phyloP scores from a whole-genome alignment of 148 eudicot species.

The Oxyria digyna region DNA sequence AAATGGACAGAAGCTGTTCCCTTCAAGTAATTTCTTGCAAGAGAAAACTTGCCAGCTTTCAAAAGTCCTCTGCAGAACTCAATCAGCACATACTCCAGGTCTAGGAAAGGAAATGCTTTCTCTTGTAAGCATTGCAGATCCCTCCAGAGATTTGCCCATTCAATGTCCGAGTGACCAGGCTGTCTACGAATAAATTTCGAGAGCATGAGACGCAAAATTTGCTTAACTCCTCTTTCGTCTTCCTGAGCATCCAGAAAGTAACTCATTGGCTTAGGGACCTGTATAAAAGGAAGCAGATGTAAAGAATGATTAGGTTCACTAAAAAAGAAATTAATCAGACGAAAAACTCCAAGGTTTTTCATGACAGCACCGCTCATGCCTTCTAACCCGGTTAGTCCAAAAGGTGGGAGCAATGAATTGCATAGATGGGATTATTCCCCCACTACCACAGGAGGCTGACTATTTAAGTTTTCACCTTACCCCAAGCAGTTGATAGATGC shows the following conservation, averaged over 20 bases:
- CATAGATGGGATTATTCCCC: background rate
- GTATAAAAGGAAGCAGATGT: conserved; percentile 15
- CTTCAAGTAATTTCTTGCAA: conserved; percentile 86
- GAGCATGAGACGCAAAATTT: conserved; percentile 81
- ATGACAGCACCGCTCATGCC: background rate
- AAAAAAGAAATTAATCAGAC: background rate
- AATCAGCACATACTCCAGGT: conserved; percentile 69
- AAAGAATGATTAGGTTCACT: background rate
- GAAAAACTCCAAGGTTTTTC: background rate
- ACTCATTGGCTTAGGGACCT: conserved; percentile 89
- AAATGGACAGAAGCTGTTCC: conserved; percentile 68
- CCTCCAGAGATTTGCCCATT: conserved; percentile 94
- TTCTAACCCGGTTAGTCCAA: background rate
- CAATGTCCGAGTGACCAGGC: conserved; percentile 67
- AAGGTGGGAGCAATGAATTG: background rate
- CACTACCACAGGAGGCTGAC: background rate
- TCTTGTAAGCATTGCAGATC: conserved; percentile 85
- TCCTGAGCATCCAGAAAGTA: conserved; percentile 56
- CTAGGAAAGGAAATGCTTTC: conserved; percentile 79
- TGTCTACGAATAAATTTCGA: conserved; percentile 85
- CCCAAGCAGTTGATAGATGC: background rate
- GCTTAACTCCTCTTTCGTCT: conserved; percentile 88
- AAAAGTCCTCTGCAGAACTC: conserved; percentile 94
- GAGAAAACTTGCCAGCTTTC: conserved; percentile 94
- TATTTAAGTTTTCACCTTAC: background rate